Evolutionary conservation across 257 asterid species (phyloP).

Genomic region (Solanum dulcamara): DNA sequence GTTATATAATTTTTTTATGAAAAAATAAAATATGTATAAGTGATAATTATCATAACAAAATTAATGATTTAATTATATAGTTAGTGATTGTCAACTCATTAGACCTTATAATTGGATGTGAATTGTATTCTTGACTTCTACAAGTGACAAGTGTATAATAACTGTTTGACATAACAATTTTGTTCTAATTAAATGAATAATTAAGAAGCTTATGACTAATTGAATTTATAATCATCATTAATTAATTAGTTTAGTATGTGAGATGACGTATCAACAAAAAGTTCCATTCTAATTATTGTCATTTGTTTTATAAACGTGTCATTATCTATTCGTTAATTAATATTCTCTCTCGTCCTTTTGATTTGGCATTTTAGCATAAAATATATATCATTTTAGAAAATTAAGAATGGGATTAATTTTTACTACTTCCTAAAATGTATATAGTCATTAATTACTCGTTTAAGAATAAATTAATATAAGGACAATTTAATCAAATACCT

Average conservation of each 20-base stretch:
- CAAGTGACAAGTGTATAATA: conserved; percentile 5
- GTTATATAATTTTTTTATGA: neutral
- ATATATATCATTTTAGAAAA: neutral
- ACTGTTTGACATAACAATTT: conserved; percentile 10
- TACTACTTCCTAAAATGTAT: neutral
- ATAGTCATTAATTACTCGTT: neutral
- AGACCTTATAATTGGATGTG: conserved; percentile 8
- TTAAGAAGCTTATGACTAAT: conserved; percentile 11
- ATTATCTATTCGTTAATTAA: neutral
- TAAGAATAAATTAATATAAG: neutral
- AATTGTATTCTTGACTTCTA: conserved; percentile 21
- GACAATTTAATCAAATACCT: neutral
- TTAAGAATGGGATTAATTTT: neutral
- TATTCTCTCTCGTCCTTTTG: neutral
- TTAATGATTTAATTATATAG: neutral
- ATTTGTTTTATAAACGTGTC: conserved; percentile 18
- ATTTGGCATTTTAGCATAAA: neutral
- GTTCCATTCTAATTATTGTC: neutral
- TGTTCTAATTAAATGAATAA: conserved; percentile 1
- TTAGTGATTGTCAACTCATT: neutral
- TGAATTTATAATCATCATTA: neutral
- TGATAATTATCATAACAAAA: neutral
- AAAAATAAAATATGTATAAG: neutral
- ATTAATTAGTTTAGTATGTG: neutral
- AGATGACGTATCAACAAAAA: neutral